These are phyloP conservation scores for Exophiala phaeomuriformis DNA, from an alignment of 2,329 filamentous ascomycete genomes.

Conservation along the genomic window DNA sequence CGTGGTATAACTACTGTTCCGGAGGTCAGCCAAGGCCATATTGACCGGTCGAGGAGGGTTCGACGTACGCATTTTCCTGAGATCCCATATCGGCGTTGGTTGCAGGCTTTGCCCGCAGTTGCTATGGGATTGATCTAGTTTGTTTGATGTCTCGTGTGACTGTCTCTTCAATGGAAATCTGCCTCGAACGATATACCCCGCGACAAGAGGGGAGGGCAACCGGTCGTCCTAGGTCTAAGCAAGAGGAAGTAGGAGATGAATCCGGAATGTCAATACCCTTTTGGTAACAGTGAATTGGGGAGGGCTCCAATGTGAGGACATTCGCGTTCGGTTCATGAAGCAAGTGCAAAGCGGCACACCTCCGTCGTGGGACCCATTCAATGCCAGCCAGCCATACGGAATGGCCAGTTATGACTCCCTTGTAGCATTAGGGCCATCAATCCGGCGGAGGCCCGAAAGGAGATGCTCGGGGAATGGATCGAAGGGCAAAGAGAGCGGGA, in stretches of 20 bases:
- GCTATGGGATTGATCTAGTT: background rate
- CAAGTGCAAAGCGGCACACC: background rate
- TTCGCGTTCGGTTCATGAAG: background rate
- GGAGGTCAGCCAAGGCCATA: background rate
- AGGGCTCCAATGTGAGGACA: background rate
- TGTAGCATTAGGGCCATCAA: too few relatives aligned
- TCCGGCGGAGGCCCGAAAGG: too few relatives aligned
- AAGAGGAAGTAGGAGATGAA: too few relatives aligned
- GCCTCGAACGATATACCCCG: background rate
- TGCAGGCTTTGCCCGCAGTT: background rate
- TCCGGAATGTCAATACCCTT: too few relatives aligned
- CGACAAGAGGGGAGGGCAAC: too few relatives aligned
- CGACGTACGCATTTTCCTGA: conserved; percentile 10
- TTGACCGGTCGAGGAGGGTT: background rate
- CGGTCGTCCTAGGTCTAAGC: too few relatives aligned
- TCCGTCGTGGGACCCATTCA: background rate
- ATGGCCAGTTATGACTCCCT: background rate
- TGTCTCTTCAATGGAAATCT: background rate
- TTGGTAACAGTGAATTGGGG: too few relatives aligned
- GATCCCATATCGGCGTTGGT: conserved; percentile 17
- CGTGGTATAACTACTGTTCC: conserved; percentile 51
- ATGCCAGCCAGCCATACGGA: background rate
- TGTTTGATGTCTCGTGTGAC: background rate
- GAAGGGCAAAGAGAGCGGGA: background rate
- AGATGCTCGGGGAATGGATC: background rate